These are phyloP conservation scores for Colletotrichum zoysiae DNA, from an alignment of 2,329 filamentous ascomycete genomes.

Conservation along the genomic window DNA sequence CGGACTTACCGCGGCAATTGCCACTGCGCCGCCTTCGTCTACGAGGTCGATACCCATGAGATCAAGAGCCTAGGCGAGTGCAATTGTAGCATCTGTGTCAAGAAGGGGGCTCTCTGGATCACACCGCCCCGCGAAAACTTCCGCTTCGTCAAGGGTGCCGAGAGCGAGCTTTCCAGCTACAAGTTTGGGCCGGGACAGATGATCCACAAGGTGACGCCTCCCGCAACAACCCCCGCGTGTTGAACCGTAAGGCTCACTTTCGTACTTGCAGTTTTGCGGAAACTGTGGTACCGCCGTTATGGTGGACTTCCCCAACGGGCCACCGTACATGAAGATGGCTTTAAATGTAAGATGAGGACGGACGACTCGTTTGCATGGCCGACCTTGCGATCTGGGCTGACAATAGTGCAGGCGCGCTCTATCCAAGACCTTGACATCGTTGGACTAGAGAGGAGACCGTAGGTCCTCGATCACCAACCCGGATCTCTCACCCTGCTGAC, in stretches of 20 bases:
- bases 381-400: background rate
- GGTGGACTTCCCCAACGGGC: slow-evolving; percentile 47
- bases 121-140: slow-evolving; percentile 51
- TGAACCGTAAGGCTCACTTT: background rate
- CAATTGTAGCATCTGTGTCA: slow-evolving; percentile 76
- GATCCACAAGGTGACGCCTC: slow-evolving; percentile 56
- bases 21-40: slow-evolving; percentile 68
- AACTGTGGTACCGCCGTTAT: slow-evolving; percentile 62
- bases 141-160: slow-evolving; percentile 61
- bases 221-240: background rate
- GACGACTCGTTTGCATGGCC: slow-evolving; percentile 2
- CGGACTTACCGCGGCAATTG: slow-evolving; percentile 68
- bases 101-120: slow-evolving; percentile 60
- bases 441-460: slow-evolving; percentile 54
- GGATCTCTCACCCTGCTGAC: slow-evolving; percentile 18
- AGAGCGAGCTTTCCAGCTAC: slow-evolving; percentile 58
- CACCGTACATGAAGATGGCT: slow-evolving; percentile 48
- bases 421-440: slow-evolving; percentile 60
- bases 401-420: slow-evolving; percentile 52
- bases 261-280: slow-evolving; percentile 62
- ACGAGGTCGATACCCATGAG: slow-evolving; percentile 65
- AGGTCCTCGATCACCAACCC: slow-evolving; percentile 40
- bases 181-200: slow-evolving; percentile 55
- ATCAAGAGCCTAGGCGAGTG: slow-evolving; percentile 68
- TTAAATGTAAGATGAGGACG: slow-evolving; percentile 56